Evolutionary conservation across 108 stramenopile species (phyloP).

Genomic region (Cylindrotheca closterium): DNA sequence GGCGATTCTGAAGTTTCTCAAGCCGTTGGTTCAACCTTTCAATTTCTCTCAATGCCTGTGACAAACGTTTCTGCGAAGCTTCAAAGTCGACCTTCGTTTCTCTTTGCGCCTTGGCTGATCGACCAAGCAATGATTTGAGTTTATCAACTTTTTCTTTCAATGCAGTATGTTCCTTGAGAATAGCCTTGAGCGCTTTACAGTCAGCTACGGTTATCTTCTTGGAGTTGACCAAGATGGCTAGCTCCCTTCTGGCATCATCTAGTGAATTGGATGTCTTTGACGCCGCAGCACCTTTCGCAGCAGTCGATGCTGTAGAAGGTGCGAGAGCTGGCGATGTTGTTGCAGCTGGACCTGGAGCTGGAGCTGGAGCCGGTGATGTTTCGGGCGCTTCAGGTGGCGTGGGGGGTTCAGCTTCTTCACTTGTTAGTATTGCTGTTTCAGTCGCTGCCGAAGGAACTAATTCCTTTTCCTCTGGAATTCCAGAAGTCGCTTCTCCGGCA

Average conservation of each 20-base stretch:
- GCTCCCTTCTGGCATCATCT: constrained; percentile 38
- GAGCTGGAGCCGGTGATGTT: not conserved
- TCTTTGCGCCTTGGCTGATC: constrained; percentile 85
- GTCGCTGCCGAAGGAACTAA: too few relatives aligned
- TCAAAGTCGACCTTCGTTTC: constrained; percentile 81
- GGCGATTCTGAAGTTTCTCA: constrained; percentile 73
- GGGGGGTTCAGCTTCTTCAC: not conserved
- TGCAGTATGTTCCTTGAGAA: constrained; percentile 67
- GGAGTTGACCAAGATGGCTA: constrained; percentile 30
- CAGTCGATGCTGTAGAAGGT: too few relatives aligned
- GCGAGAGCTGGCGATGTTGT: too few relatives aligned
- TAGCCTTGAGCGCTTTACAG: constrained; percentile 42
- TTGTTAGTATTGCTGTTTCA: too few relatives aligned
- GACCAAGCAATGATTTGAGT: constrained; percentile 80
- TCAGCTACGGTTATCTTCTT: constrained; percentile 37
- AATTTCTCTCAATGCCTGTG: constrained; percentile 47
- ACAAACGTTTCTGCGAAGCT: constrained; percentile 47
- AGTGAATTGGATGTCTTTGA: constrained; percentile 9
- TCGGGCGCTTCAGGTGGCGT: not conserved
- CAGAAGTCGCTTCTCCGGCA: constrained; percentile 11
- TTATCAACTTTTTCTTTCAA: constrained; percentile 80
- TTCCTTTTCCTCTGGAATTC: not conserved
- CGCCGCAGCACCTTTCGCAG: too few relatives aligned
- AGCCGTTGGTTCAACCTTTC: constrained; percentile 66
- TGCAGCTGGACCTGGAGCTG: not conserved